A percentile compares a stretch with the other conserved stretches of the same genome.
These are phyloP conservation scores for Pachyrhizus erosus DNA, from an alignment of 306 rosid genomes.

Conservation along the genomic window DNA sequence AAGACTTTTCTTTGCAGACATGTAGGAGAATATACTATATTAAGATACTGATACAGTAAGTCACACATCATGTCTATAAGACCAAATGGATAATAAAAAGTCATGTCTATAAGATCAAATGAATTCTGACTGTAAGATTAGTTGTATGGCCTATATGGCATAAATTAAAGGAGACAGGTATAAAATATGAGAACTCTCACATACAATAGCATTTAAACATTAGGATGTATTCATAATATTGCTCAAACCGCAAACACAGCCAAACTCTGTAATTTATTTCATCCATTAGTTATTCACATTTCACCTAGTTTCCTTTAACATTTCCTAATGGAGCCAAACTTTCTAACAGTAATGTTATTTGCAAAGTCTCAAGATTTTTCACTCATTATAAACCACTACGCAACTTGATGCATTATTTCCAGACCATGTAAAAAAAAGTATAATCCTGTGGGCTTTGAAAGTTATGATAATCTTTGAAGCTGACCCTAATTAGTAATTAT, in stretches of 20 bases:
- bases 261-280: neutral
- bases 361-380: neutral
- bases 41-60: neutral
- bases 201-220: neutral
- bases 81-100: neutral
- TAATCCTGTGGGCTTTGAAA: neutral
- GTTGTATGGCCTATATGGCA: neutral
- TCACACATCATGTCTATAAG: neutral
- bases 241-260: neutral
- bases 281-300: constrained; percentile 23
- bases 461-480: neutral
- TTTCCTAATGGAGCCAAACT: neutral
- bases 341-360: neutral
- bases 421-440: neutral
- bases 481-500: neutral
- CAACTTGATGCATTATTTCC: constrained; percentile 6
- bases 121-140: neutral
- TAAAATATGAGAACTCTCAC: neutral
- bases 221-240: neutral
- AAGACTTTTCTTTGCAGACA: neutral
- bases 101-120: constrained; percentile 8
- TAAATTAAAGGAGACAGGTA: constrained; percentile 1
- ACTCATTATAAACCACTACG: neutral
- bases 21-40: constrained; percentile 9
- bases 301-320: neutral